phyloP scores from a whole-genome alignment of 2,329 filamentous ascomycete genomes.

The Neonectria magnoliae region DNA sequence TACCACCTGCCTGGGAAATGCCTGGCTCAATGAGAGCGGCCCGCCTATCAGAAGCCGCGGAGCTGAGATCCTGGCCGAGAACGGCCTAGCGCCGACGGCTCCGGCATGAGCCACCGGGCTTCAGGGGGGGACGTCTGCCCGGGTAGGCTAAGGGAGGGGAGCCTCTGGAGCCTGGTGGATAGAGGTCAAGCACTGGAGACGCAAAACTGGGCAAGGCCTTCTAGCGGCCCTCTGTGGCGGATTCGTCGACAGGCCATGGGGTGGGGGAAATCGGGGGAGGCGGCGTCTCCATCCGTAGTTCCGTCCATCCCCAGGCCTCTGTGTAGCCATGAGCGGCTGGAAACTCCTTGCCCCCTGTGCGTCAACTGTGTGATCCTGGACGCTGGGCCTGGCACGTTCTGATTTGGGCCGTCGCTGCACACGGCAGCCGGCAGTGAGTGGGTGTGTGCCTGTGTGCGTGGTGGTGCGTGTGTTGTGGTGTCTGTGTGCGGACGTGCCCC shows the following conservation, averaged over 20 bases:
- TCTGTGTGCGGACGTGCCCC: constrained; percentile 17
- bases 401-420: constrained; percentile 18
- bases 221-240: constrained; percentile 27
- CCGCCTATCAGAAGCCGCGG: constrained; percentile 29
- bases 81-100: constrained; percentile 29
- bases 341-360: constrained; percentile 26
- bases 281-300: constrained; percentile 29
- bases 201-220: constrained; percentile 8
- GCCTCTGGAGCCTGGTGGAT: neutral
- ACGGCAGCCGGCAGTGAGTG: constrained; percentile 29
- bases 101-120: neutral
- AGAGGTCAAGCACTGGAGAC: constrained; percentile 13
- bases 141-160: neutral
- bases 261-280: constrained; percentile 6
- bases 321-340: neutral
- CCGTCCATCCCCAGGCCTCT: constrained; percentile 36
- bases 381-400: constrained; percentile 20
- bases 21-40: constrained; percentile 22
- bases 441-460: constrained; percentile 5
- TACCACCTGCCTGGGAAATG: constrained; percentile 37
- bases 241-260: constrained; percentile 15
- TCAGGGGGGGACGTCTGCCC: neutral
- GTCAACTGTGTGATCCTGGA: constrained; percentile 35
- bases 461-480: constrained; percentile 4
- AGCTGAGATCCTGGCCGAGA: constrained; percentile 32